phyloP scores from a whole-genome alignment of 164 flowering plant species.

The Kalanchoe fedtschenkoi region DNA sequence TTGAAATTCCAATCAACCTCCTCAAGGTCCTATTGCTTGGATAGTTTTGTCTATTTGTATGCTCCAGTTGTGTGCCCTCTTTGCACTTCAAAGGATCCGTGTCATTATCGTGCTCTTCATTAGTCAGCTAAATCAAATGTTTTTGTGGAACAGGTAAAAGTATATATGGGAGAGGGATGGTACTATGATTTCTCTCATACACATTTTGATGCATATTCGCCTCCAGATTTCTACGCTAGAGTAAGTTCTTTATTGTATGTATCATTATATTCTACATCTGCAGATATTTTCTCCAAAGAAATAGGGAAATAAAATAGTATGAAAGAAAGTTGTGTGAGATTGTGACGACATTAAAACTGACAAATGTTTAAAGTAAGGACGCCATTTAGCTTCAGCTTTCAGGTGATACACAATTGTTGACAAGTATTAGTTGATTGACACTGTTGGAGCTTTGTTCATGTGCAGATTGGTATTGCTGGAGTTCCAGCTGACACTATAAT shows the following conservation, averaged over 20 bases:
- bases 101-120: not conserved
- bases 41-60: not conserved
- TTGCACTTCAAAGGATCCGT: not conserved
- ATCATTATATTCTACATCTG: not conserved
- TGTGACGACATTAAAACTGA: no score
- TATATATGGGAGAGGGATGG: slow-evolving; percentile 81
- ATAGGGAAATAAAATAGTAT: not conserved
- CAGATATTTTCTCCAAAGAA: not conserved
- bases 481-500: slow-evolving; percentile 47
- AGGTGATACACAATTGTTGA: no score
- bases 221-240: slow-evolving; percentile 62
- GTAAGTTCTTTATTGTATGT: slow-evolving; percentile 20
- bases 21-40: not conserved
- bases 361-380: not conserved
- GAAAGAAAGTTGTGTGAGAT: not conserved
- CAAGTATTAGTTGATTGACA: not conserved
- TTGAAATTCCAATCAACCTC: not conserved
- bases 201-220: slow-evolving; percentile 57
- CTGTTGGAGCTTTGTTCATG: not conserved
- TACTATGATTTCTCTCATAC: slow-evolving; percentile 41
- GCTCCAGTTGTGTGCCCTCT: not conserved
- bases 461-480: slow-evolving; percentile 72
- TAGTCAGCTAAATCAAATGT: not conserved
- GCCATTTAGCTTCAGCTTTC: no score
- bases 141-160: slow-evolving; percentile 32